phyloP scores from a whole-genome alignment of 2,329 filamentous ascomycete species.

The Aulographum hederae region DNA sequence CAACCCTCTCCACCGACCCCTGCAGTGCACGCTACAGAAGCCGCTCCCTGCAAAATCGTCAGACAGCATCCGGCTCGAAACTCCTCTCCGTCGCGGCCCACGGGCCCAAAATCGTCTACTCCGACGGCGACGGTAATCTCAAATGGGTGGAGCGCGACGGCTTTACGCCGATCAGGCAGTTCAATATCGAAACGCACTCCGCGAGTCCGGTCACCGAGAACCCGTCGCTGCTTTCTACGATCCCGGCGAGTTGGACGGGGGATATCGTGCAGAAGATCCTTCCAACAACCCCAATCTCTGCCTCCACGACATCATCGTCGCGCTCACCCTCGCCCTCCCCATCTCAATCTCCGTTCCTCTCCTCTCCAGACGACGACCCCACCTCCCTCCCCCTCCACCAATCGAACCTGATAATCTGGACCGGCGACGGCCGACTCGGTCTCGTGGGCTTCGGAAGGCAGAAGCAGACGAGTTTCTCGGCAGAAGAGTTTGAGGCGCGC shows the following conservation, averaged over 20 bases:
- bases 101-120: conserved; percentile 64
- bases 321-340: too few species aligned
- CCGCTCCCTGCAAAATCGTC: conserved; percentile 45
- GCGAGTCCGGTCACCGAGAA: not conserved
- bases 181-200: conserved; percentile 29
- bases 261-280: conserved; percentile 71
- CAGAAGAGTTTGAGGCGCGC: conserved; percentile 11
- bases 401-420: conserved; percentile 71
- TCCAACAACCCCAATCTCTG: conserved; percentile 27
- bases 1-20: conserved; percentile 10
- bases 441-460: conserved; percentile 40
- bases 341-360: too few species aligned
- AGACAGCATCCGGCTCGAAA: conserved; percentile 65
- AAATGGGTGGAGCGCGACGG: conserved; percentile 89
- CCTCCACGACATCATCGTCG: too few species aligned
- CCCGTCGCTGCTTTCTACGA: conserved; percentile 4
- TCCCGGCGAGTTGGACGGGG: conserved; percentile 23
- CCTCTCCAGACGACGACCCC: conserved; percentile 2
- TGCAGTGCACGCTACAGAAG: conserved; percentile 11
- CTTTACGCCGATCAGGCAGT: conserved; percentile 31
- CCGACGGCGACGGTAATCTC: conserved; percentile 66
- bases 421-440: conserved; percentile 60
- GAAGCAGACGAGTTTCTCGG: conserved; percentile 4
- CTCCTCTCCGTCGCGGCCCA: conserved; percentile 67
- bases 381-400: conserved; percentile 15